A percentile compares a stretch with the other conserved stretches of the same genome.
Evolutionary conservation across 345 rosid genomes (phyloP).

Genomic region (Raphanus sativus): DNA sequence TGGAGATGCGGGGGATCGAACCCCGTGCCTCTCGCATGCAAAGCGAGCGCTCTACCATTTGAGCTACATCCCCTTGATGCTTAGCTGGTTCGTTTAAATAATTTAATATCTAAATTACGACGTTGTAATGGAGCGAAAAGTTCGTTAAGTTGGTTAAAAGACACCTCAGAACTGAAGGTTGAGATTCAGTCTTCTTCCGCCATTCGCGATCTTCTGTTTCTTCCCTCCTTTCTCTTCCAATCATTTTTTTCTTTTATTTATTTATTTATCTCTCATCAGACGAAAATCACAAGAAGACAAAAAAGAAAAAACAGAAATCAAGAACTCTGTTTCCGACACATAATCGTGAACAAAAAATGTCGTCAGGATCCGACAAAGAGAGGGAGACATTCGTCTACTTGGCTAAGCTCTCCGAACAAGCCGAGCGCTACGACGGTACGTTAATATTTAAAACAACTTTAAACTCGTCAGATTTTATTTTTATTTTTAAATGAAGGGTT

Average conservation of each 20-base stretch:
- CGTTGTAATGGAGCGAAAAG: background rate
- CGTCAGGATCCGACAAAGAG: slow-evolving; percentile 71
- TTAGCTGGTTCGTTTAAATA: background rate
- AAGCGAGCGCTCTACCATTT: slow-evolving; percentile 97
- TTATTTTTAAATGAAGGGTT: background rate
- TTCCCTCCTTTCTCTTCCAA: slow-evolving; percentile 15
- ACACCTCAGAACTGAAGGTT: slow-evolving; percentile 42
- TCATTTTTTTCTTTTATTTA: background rate
- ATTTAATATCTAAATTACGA: background rate
- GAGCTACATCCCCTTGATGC: slow-evolving; percentile 77
- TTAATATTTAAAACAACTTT: background rate
- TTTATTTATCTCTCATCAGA: background rate
- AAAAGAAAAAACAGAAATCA: background rate
- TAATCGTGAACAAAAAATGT: slow-evolving; percentile 31
- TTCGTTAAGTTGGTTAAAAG: slow-evolving; percentile 29
- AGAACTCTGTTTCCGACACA: slow-evolving; percentile 1
- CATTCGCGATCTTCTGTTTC: slow-evolving; percentile 36
- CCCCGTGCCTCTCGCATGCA: slow-evolving; percentile 95
- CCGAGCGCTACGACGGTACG: slow-evolving; percentile 91
- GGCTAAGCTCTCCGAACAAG: slow-evolving; percentile 97
- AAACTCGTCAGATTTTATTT: background rate
- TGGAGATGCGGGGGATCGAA: slow-evolving; percentile 90
- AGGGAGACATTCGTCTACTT: slow-evolving; percentile 78
- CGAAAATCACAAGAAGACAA: background rate
- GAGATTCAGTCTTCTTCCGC: slow-evolving; percentile 60